A percentile compares a stretch with the other conserved stretches of the same genome.
Evolutionary conservation across 2,329 filamentous ascomycete species (phyloP).

Genomic region (Pseudocercospora fijiensis): DNA sequence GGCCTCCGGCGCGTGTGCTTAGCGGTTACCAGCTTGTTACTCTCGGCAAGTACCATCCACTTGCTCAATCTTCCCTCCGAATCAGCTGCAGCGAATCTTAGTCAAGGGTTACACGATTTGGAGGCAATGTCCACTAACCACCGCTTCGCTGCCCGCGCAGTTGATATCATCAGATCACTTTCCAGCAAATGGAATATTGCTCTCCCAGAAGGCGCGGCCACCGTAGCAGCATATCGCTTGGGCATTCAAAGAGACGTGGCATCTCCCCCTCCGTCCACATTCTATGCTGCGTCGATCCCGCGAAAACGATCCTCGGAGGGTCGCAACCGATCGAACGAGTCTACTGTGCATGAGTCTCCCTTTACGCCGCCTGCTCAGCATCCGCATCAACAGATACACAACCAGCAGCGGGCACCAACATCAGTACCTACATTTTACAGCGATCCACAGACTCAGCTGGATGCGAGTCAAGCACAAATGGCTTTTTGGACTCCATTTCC

Average conservation of each 20-base stretch:
- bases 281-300: constrained; percentile 36
- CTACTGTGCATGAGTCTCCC: constrained; percentile 23
- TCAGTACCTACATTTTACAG: constrained; percentile 33
- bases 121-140: constrained; percentile 47
- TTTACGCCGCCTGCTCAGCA: constrained; percentile 26
- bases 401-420: constrained; percentile 18
- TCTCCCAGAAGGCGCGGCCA: constrained; percentile 41
- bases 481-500: constrained; percentile 45
- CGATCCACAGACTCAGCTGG: constrained; percentile 28
- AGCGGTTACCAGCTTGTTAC: constrained; percentile 42
- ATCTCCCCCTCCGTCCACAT: constrained; percentile 31
- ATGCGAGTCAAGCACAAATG: constrained; percentile 26
- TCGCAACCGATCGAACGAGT: constrained; percentile 26
- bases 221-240: constrained; percentile 32
- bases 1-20: constrained; percentile 44
- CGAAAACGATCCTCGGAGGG: constrained; percentile 29
- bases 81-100: constrained; percentile 41
- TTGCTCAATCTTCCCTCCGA: constrained; percentile 46
- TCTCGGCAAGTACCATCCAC: constrained; percentile 47
- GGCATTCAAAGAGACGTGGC: constrained; percentile 17
- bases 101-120: constrained; percentile 45
- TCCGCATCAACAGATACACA: constrained; percentile 9
- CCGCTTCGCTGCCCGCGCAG: constrained; percentile 44
- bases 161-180: constrained; percentile 46
- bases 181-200: constrained; percentile 47